phyloP scores from a whole-genome alignment of 257 asterid species.

The Leonotis leonurus region DNA sequence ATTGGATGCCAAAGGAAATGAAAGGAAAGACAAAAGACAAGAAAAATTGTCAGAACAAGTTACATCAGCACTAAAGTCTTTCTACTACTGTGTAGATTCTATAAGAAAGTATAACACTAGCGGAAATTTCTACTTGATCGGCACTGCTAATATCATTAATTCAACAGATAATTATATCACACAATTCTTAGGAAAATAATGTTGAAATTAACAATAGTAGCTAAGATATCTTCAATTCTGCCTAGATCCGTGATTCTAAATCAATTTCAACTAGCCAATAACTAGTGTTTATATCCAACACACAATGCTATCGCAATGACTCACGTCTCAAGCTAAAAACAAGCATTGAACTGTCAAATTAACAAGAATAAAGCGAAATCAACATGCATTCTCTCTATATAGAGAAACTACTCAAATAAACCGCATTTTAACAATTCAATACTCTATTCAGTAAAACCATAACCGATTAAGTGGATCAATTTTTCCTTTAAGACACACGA shows the following conservation, averaged over 20 bases:
- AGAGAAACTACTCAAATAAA: conserved; percentile 4
- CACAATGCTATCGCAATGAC: conserved; percentile 2
- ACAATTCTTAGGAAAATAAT: background rate
- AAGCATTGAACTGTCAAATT: background rate
- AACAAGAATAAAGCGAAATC: conserved; percentile 3
- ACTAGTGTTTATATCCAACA: background rate
- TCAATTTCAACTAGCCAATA: conserved; percentile 5
- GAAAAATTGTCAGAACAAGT: conserved; percentile 12
- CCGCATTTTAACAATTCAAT: background rate
- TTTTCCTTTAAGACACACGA: background rate
- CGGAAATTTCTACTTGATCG: background rate
- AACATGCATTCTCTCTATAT: conserved; percentile 12
- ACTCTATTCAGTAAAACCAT: background rate
- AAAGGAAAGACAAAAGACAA: background rate
- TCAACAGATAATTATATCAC: background rate
- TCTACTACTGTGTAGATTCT: background rate
- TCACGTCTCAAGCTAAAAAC: conserved; percentile 10
- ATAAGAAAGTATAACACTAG: conserved; percentile 1
- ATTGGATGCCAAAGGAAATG: conserved; percentile 8
- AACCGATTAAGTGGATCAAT: conserved; percentile 4
- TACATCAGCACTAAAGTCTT: background rate
- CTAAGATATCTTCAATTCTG: background rate
- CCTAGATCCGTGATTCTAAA: background rate
- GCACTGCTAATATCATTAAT: background rate
- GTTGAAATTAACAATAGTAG: background rate